Evolutionary conservation across 2,329 filamentous ascomycete genomes (phyloP).

Genomic region (Aspergillus sp.): DNA sequence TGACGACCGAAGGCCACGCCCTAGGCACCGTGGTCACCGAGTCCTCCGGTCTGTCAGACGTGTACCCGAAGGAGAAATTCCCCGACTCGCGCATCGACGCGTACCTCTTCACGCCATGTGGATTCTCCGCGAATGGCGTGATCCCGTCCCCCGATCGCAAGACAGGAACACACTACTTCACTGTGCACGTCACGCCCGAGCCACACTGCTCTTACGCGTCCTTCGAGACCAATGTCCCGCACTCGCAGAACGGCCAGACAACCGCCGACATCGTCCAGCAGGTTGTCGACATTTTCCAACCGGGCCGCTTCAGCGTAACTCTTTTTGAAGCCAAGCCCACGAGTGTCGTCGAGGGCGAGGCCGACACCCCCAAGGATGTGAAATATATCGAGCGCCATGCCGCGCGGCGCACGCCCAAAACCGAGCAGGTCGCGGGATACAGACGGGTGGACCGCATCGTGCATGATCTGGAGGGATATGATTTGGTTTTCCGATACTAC

Average conservation of each 20-base stretch:
- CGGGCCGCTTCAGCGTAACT: conserved; percentile 94
- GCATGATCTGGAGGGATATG: conserved; percentile 95
- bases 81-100: conserved; percentile 91
- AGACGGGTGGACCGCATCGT: conserved; percentile 88
- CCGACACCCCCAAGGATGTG: conserved; percentile 25
- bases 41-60: conserved; percentile 75
- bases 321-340: conserved; percentile 80
- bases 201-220: conserved; percentile 95
- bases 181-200: conserved; percentile 95
- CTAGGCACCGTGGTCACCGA: conserved; percentile 90
- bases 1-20: conserved; percentile 89
- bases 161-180: conserved; percentile 80
- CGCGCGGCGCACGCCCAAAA: conserved; percentile 44
- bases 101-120: conserved; percentile 93
- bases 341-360: conserved; percentile 24
- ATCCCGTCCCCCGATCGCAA: conserved; percentile 65
- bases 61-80: conserved; percentile 81
- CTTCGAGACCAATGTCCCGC: conserved; percentile 96
- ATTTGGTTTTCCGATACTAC: conserved; percentile 93
- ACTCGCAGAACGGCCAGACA: conserved; percentile 76
- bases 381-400: conserved; percentile 39
- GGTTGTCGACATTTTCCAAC: conserved; percentile 92
- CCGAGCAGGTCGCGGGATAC: conserved; percentile 81
- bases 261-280: conserved; percentile 89
- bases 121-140: conserved; percentile 95